A percentile compares a stretch with the other conserved stretches of the same genome.
Conservation (phyloP, 352 stramenopile species). For the Halophytophthora polymorphica region DNA sequence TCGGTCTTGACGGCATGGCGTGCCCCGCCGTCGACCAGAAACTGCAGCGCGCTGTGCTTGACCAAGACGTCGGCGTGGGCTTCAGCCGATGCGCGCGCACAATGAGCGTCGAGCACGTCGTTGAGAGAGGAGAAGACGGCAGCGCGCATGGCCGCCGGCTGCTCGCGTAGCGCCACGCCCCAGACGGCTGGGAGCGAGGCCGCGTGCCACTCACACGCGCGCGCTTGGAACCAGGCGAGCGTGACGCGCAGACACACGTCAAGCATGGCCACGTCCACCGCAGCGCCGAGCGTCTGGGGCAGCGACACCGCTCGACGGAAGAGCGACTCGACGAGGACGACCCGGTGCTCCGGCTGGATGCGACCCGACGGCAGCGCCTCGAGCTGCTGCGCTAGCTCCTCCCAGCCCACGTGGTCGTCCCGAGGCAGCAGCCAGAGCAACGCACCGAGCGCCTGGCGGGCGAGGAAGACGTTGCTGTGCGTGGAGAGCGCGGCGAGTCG, state of each 20-base stretch:
- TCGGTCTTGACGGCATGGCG: constrained; percentile 26
- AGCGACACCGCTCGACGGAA: constrained; percentile 58
- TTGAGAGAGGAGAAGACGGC: constrained; percentile 48
- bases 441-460: background rate
- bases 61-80: constrained; percentile 35
- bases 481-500: background rate
- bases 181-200: constrained; percentile 54
- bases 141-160: constrained; percentile 29
- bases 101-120: constrained; percentile 55
- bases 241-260: constrained; percentile 43
- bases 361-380: constrained; percentile 39
- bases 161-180: constrained; percentile 51
- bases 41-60: constrained; percentile 52
- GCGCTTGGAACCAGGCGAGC: constrained; percentile 52
- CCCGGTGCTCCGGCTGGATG: constrained; percentile 46
- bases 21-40: constrained; percentile 40
- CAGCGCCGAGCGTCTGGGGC: constrained; percentile 27
- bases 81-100: constrained; percentile 22
- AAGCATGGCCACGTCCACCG: constrained; percentile 49
- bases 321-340: constrained; percentile 58
- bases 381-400: constrained; percentile 42
- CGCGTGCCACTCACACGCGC: constrained; percentile 70
- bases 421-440: constrained; percentile 62
- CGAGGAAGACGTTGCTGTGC: too few species aligned
- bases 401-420: constrained; percentile 24